Percentiles rank a stretch among this genome's conserved stretches.
phyloP scores from a whole-genome alignment of 306 rosid species.

The Trifolium pratense region DNA sequence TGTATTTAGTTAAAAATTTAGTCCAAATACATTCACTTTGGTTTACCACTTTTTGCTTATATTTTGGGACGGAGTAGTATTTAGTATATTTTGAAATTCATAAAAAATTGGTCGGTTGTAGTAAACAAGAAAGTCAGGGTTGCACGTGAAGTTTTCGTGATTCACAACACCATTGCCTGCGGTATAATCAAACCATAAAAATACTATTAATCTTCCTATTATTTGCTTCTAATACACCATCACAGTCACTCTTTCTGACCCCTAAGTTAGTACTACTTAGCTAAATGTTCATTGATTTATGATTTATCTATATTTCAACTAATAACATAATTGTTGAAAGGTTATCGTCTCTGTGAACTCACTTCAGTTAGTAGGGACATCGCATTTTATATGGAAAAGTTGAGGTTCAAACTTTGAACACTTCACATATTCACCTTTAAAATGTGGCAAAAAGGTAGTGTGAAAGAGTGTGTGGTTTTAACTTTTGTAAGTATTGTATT shows the following conservation, averaged over 20 bases:
- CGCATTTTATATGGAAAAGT: no score
- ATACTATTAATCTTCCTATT: background rate
- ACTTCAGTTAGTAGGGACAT: no score
- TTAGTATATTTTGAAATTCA: conserved; percentile 37
- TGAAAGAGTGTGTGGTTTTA: background rate
- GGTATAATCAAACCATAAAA: conserved; percentile 55
- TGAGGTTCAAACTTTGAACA: no score
- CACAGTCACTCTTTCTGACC: background rate
- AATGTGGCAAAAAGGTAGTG: no score
- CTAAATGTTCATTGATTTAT: background rate
- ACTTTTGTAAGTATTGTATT: background rate
- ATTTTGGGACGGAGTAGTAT: no score
- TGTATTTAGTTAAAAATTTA: no score
- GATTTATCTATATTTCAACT: background rate
- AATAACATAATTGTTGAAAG: background rate
- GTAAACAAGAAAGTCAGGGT: conserved; percentile 67
- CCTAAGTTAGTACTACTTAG: background rate
- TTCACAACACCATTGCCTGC: conserved; percentile 80
- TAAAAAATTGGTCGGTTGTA: conserved; percentile 50
- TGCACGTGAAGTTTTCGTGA: conserved; percentile 95
- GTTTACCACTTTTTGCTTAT: no score
- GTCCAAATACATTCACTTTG: no score
- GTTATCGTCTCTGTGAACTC: no score
- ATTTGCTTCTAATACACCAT: background rate
- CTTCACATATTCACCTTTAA: no score